Conservation (phyloP, 768 basidiomycete species). For the Roridomyces roridus region DNA sequence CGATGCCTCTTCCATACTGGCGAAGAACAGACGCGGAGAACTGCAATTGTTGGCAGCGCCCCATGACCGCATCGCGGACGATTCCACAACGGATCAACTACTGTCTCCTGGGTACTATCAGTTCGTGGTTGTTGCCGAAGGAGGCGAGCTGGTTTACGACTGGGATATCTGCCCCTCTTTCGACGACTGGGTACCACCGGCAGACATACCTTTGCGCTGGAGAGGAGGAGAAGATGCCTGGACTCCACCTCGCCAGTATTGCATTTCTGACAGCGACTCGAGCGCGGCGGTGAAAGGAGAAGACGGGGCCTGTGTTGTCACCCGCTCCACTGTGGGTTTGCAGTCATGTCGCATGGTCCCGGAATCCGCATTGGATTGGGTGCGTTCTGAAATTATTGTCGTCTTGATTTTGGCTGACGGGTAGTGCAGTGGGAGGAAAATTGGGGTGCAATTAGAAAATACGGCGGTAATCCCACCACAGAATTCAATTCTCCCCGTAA, state of each 20-base stretch:
- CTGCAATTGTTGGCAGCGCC: background rate
- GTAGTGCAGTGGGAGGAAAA: background rate
- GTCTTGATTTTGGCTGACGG: background rate
- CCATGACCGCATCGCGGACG: background rate
- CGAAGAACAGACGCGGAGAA: background rate
- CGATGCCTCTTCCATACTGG: background rate
- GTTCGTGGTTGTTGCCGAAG: background rate
- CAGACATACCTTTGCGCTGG: background rate
- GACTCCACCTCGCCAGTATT: background rate
- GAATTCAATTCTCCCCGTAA: background rate
- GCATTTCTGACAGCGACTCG: background rate
- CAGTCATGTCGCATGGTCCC: background rate
- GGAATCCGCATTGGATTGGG: background rate
- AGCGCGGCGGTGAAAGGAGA: background rate
- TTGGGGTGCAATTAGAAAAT: background rate
- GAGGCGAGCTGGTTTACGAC: background rate
- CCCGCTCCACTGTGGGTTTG: background rate
- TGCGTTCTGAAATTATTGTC: background rate
- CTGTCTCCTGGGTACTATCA: background rate
- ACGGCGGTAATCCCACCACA: background rate
- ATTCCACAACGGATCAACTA: background rate
- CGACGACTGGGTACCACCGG: background rate
- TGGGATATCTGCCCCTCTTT: background rate
- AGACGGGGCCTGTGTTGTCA: background rate
- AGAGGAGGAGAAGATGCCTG: background rate